Conservation (phyloP, 2,329 filamentous ascomycete species). For the Tolypocladium cylindrosporum region DNA sequence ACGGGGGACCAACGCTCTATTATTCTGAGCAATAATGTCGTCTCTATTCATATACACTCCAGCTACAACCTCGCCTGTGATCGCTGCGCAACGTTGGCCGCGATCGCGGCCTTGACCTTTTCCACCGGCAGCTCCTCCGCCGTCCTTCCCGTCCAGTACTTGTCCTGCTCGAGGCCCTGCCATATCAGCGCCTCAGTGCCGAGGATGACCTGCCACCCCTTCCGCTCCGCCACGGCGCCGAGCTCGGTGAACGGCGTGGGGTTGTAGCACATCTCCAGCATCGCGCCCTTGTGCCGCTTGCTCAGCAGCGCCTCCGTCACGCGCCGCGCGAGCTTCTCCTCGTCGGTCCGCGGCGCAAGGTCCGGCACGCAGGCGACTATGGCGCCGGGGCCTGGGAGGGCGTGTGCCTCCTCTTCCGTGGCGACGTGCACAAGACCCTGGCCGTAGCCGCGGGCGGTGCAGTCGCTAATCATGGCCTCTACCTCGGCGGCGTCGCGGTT, state of each 20-base stretch:
- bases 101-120: conserved; percentile 44
- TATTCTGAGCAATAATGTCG: background rate
- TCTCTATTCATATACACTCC: background rate
- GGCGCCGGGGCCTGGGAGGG: conserved; percentile 50
- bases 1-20: too few relatives aligned
- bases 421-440: conserved; percentile 50
- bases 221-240: conserved; percentile 46
- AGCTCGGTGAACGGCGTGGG: conserved; percentile 60
- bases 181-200: conserved; percentile 71
- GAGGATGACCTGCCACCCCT: conserved; percentile 64
- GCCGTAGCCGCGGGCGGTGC: conserved; percentile 47
- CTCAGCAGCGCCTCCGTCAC: conserved; percentile 39
- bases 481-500: conserved; percentile 64
- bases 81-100: conserved; percentile 25
- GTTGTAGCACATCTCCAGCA: conserved; percentile 80
- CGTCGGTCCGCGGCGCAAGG: conserved; percentile 54
- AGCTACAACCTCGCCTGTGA: conserved; percentile 15
- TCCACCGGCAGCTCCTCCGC: conserved; percentile 49
- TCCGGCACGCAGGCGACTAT: conserved; percentile 70
- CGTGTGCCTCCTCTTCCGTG: conserved; percentile 48
- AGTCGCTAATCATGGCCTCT: conserved; percentile 55
- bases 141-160: conserved; percentile 54
- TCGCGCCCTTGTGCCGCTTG: conserved; percentile 50
- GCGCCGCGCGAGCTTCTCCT: conserved; percentile 49
- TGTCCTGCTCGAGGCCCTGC: conserved; percentile 62